Evolutionary conservation across 495 filamentous ascomycete species (phyloP), one percentile per base, ranked within the genome.

Genomic region (Podospora tetraspora): DNA sequence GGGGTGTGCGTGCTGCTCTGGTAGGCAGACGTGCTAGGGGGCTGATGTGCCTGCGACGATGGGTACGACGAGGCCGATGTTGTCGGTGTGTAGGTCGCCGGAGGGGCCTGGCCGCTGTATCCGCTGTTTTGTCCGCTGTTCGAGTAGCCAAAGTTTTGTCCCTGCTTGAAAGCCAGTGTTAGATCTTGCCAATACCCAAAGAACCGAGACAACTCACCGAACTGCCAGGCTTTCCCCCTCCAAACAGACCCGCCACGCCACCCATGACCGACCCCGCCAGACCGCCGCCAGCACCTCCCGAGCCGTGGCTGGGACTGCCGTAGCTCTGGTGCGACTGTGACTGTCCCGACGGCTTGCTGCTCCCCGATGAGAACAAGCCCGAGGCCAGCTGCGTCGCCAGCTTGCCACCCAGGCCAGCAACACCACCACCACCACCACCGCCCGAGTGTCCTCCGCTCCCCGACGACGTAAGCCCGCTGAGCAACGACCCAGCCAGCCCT

Each of bases 141-240:
- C 25, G 85, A 85, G 72, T 87, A 87, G 37, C 85, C 85, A 72
- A 78, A 87, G 68, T 74, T 79, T 65, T 82, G 77, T 56, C 69
- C 70, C 71, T 81, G 61, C 16, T 9, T 12, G 34, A 24, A 22
- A 60, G 1, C 16, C 16, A 13, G 7, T 7, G 63, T 66, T 70
- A 66, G 56, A n/a, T 25, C 16, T 7, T 7, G 59, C 24, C 3
- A n/a, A 10, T 9, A 8, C 32, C 24, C 3, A 4, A 61, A 2
- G 9, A 8, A 0, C 25, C 16, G 6, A 21, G 21, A 16, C 12
- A 67, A 65, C 78, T 68, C 75, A 77, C 77, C 61, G 72, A 75
- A 59, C 69, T 58, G 16, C 75, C 74, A 34, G 78, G 77, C 64
- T 78, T 76, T 4, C 78, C 76, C 19, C 79, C 77, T 21, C 81